phyloP scores from a whole-genome alignment of 2,329 filamentous ascomycete genomes.

The Emmonsiellopsis sp. region DNA sequence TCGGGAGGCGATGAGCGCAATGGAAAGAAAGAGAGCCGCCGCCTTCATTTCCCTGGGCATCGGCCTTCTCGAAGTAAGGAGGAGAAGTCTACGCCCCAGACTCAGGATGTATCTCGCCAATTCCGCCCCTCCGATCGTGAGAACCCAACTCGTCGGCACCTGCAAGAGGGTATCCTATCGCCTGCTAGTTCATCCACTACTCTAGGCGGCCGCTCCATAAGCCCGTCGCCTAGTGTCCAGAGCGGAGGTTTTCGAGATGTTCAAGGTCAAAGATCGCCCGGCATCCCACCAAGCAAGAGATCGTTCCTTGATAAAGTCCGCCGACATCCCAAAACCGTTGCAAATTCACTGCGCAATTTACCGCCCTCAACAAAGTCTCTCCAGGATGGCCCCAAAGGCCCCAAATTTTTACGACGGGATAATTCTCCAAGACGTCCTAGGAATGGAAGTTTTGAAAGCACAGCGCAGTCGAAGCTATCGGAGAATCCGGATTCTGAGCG shows the following conservation, averaged over 20 bases:
- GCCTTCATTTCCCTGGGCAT: conserved; percentile 35
- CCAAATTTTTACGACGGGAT: conserved; percentile 23
- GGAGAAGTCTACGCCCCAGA: conserved; percentile 32
- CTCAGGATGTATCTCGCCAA: background rate
- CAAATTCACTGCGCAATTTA: conserved; percentile 22
- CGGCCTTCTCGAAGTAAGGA: conserved; percentile 50
- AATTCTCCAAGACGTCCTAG: conserved; percentile 24
- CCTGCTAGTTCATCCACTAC: conserved; percentile 31
- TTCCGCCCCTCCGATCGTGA: conserved; percentile 22
- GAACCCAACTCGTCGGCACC: conserved; percentile 18
- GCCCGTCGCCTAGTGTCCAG: conserved; percentile 69
- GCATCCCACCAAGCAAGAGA: conserved; percentile 30
- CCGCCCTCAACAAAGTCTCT: conserved; percentile 21
- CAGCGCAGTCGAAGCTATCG: conserved; percentile 13
- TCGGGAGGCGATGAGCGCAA: conserved; percentile 14
- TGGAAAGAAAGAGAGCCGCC: conserved; percentile 43
- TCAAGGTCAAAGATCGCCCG: conserved; percentile 32
- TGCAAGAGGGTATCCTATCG: conserved; percentile 38
- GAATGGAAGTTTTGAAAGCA: conserved; percentile 29
- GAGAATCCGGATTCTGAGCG: conserved; percentile 29
- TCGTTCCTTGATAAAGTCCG: conserved; percentile 47
- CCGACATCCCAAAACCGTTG: conserved; percentile 40
- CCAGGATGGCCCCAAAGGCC: conserved; percentile 19
- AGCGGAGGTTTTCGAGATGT: conserved; percentile 47
- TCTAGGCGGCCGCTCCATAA: conserved; percentile 58